A percentile compares a stretch with the other conserved stretches of the same genome.
phyloP scores from a whole-genome alignment of 1,139 yeast genomes.

The Zygosaccharomyces pseudobailii region DNA sequence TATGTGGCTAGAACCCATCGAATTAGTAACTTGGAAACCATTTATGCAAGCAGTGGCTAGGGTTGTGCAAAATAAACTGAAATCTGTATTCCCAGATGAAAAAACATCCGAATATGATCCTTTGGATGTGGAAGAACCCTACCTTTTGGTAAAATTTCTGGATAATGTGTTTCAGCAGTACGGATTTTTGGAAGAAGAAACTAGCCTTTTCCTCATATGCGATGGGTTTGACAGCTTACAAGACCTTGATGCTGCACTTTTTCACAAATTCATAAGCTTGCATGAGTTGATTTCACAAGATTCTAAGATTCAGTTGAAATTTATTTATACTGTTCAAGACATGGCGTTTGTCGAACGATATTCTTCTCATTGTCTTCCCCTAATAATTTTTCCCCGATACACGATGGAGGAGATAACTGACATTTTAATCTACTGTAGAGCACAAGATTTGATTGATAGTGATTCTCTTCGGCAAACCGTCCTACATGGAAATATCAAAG shows the following conservation, averaged over 20 bases:
- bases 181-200: constrained; percentile 6
- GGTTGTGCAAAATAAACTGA: constrained; percentile 20
- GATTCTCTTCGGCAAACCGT: constrained; percentile 10
- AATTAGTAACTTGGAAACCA: constrained; percentile 32
- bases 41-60: constrained; percentile 30
- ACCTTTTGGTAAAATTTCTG: constrained; percentile 24
- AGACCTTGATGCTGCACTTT: constrained; percentile 30
- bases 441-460: constrained; percentile 16
- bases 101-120: constrained; percentile 24
- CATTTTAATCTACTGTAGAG: constrained; percentile 20
- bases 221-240: constrained; percentile 33
- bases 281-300: constrained; percentile 23
- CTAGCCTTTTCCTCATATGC: constrained; percentile 22
- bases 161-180: constrained; percentile 19
- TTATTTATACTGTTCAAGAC: constrained; percentile 26
- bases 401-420: constrained; percentile 21
- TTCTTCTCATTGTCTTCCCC: constrained; percentile 26
- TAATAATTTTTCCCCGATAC: constrained; percentile 31
- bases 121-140: constrained; percentile 31
- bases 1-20: constrained; percentile 27
- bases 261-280: constrained; percentile 27
- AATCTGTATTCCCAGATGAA: constrained; percentile 14
- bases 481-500: constrained; percentile 11
- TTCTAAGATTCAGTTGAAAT: constrained; percentile 23
- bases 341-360: constrained; percentile 25